Evolutionary conservation across 768 basidiomycete species (phyloP).

Genomic region (Boletus insuetus): DNA sequence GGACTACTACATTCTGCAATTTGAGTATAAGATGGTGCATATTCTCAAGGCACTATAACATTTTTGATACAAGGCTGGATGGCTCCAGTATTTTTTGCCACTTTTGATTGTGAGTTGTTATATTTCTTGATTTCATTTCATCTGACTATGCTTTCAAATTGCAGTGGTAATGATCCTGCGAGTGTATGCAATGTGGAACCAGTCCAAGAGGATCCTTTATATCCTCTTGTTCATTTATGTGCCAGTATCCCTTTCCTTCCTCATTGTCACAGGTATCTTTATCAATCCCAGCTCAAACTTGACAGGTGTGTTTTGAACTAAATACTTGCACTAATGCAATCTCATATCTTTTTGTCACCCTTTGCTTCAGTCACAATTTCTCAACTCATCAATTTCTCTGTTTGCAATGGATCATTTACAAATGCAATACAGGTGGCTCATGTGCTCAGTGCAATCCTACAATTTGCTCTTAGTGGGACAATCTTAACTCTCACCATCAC

Average conservation of each 20-base stretch:
- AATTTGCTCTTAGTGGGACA: neutral
- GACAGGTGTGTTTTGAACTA: neutral
- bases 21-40: neutral
- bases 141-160: neutral
- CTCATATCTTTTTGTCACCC: neutral
- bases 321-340: neutral
- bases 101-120: slow-evolving; percentile 7
- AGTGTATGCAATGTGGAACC: slow-evolving; percentile 13
- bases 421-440: neutral
- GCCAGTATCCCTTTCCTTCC: neutral
- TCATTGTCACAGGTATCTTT: neutral
- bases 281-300: neutral
- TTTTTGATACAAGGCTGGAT: neutral
- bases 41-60: slow-evolving; percentile 1
- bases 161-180: slow-evolving; percentile 15
- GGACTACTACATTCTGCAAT: no score
- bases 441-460: neutral
- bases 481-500: neutral
- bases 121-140: no score
- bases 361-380: neutral
- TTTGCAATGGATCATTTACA: neutral
- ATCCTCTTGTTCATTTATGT: slow-evolving; percentile 4
- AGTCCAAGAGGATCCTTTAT: slow-evolving; percentile 3
- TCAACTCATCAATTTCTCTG: neutral
- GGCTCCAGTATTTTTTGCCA: slow-evolving; percentile 2